A percentile compares a stretch with the other conserved stretches of the same genome.
These are phyloP conservation scores for Aspergillus tubingensis DNA, from an alignment of 2,329 filamentous ascomycete species.

Conservation along the genomic window DNA sequence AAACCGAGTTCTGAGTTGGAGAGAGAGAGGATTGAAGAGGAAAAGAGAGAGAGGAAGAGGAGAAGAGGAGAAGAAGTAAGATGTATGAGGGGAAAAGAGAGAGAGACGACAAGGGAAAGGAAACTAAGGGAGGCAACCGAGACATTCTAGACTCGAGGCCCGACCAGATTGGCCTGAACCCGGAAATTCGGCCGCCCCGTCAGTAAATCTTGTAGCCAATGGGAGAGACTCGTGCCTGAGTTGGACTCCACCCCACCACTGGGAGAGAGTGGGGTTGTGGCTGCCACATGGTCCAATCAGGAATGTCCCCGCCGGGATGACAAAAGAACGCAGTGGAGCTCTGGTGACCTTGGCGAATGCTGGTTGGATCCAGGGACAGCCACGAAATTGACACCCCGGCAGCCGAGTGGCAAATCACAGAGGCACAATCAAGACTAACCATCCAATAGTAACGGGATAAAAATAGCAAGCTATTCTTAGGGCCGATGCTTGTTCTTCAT, in stretches of 20 bases:
- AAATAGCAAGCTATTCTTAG: constrained; percentile 5
- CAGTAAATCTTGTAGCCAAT: background rate
- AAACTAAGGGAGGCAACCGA: background rate
- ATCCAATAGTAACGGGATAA: background rate
- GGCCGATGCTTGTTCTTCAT: background rate
- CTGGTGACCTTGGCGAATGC: background rate
- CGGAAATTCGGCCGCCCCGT: constrained; percentile 4
- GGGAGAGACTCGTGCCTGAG: background rate
- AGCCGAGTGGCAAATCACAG: background rate
- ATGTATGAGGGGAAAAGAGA: background rate
- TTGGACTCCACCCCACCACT: background rate
- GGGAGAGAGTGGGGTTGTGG: background rate
- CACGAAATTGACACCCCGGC: background rate
- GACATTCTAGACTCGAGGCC: background rate
- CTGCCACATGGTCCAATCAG: constrained; percentile 3
- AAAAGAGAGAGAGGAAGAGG: constrained; percentile 5
- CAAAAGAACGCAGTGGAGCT: background rate
- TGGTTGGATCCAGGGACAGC: background rate
- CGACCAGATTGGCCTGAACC: background rate
- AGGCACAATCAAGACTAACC: background rate
- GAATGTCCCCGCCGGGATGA: background rate
- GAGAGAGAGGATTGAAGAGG: constrained; percentile 5
- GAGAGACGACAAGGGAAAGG: too few species aligned
- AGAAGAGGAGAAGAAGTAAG: constrained; percentile 9
- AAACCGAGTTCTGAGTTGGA: constrained; percentile 2